Conservation (phyloP, 78 protist genomes). For the Capsaspora owczarzaki region DNA sequence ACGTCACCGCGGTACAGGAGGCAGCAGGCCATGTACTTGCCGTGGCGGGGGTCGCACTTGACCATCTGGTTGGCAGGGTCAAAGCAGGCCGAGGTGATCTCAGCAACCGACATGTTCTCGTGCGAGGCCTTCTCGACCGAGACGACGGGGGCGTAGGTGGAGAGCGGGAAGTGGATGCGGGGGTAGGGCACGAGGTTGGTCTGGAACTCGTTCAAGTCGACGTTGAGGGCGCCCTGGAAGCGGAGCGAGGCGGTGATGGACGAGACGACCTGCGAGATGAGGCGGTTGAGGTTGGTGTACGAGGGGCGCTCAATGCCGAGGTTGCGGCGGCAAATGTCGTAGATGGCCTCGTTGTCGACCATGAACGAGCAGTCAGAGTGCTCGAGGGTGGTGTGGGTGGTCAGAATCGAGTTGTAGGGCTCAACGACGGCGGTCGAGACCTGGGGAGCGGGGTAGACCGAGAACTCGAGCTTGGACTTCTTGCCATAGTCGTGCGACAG, state of each 20-base stretch:
- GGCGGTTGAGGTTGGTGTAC: constrained; percentile 96
- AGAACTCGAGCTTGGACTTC: constrained; percentile 94
- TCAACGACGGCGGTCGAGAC: constrained; percentile 97
- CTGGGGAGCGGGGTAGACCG: constrained; percentile 92
- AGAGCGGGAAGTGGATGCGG: constrained; percentile 89
- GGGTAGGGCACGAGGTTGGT: constrained; percentile 98
- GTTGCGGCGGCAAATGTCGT: constrained; percentile 93
- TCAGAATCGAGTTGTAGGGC: constrained; percentile 98
- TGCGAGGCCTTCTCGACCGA: constrained; percentile 95
- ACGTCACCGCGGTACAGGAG: constrained; percentile 98
- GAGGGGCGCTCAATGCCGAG: constrained; percentile 94
- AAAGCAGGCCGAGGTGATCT: constrained; percentile 93
- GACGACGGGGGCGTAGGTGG: constrained; percentile 95
- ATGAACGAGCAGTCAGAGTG: constrained; percentile 92
- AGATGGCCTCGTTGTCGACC: constrained; percentile 89
- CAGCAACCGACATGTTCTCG: constrained; percentile 92
- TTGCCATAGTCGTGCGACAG: constrained; percentile 96
- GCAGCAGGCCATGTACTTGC: constrained; percentile 99
- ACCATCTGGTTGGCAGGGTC: constrained; percentile 95
- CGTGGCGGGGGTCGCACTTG: constrained; percentile 98
- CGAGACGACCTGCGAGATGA: constrained; percentile 92
- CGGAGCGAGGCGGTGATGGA: constrained; percentile 97
- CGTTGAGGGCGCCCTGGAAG: constrained; percentile 96
- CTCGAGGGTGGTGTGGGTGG: constrained; percentile 92
- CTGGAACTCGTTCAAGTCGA: constrained; percentile 97